Base-by-base conservation (phyloP, 768 basidiomycete species). In the Dioszegia aurantiaca region DNA sequence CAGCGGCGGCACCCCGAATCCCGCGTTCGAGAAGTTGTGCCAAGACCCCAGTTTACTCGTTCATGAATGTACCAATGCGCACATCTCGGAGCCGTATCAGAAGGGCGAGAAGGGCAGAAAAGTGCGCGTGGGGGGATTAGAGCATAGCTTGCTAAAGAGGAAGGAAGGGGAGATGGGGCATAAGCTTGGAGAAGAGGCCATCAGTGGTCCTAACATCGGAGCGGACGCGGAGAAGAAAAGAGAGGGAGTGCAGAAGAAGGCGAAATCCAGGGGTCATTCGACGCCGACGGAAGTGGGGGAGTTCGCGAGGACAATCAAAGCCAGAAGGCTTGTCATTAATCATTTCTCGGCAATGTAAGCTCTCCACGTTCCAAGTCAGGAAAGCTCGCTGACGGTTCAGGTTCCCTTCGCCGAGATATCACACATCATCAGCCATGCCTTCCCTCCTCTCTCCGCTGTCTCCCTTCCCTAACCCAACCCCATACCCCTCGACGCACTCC, bases 31-130 rank as follows among this genome's bases (percentile, higher is more conserved):
- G 26, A 48, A 46, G 10, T 61, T 76, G 55, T 71, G 69, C 40
- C n/a, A 57, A 8, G 65, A 69, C n/a, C 54, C 73, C 8, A 74
- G 73, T 64, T 46, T 76, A 26, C 55, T 76, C 3, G 63, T 76
- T 3, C 75, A 76, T 55, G 75, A 76, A 57, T 73, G 73, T 51
- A 76, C 75, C n/a, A 76, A 74, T 53, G 71, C 68, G n/a, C 63
- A 67, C 55, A 69, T 76, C 19, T 64, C 73, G 26, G 84, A 86
- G 10, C 85, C 85, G 44, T 82, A 87, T 45, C 85, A 82, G 70
- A 83, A 80, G 53, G 81, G 84, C 0, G 84, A 85, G 56, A 88
- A 86, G 73, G 83, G 86, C 14, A 81, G 74, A 62, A 70, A 70
- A 27, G 55, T 67, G 37, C 53, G 76, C 12, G 63, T 84, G 24